Percentiles rank a stretch among this genome's conserved stretches.
Conservation (phyloP, 768 basidiomycete species). For the Brasilioporus rufonigricans region DNA sequence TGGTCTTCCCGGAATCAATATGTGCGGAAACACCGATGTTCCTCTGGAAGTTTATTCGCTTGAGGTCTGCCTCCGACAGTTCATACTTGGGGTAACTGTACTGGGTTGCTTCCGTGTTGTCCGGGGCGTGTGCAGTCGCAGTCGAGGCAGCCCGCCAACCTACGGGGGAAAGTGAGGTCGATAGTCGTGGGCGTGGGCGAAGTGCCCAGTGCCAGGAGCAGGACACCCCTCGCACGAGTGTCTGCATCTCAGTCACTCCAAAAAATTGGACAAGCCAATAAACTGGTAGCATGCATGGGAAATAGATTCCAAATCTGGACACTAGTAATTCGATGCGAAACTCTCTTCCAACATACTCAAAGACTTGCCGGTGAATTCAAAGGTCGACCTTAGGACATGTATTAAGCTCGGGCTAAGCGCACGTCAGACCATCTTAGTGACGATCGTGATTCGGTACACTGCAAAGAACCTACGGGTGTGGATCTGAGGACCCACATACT, state of each 20-base stretch:
- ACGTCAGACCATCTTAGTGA: too few relatives aligned
- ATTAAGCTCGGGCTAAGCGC: too few relatives aligned
- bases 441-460: too few relatives aligned
- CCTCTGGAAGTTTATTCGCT: conserved; percentile 70
- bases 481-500: too few relatives aligned
- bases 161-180: background rate
- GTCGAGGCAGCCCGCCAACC: conserved; percentile 43
- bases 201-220: conserved; percentile 28
- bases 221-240: conserved; percentile 24
- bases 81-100: conserved; percentile 37
- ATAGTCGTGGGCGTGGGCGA: conserved; percentile 11
- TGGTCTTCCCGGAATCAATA: conserved; percentile 98
- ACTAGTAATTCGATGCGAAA: too few relatives aligned
- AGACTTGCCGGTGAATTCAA: too few relatives aligned
- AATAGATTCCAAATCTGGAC: background rate
- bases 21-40: conserved; percentile 97
- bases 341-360: too few relatives aligned
- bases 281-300: background rate
- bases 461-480: too few relatives aligned
- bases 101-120: conserved; percentile 14
- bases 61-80: conserved; percentile 63
- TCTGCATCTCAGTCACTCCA: conserved; percentile 20
- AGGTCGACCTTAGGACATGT: too few relatives aligned
- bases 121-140: conserved; percentile 30
- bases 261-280: conserved; percentile 8